phyloP scores from a whole-genome alignment of 2,329 filamentous ascomycete species.

The Fusarium sp. region DNA sequence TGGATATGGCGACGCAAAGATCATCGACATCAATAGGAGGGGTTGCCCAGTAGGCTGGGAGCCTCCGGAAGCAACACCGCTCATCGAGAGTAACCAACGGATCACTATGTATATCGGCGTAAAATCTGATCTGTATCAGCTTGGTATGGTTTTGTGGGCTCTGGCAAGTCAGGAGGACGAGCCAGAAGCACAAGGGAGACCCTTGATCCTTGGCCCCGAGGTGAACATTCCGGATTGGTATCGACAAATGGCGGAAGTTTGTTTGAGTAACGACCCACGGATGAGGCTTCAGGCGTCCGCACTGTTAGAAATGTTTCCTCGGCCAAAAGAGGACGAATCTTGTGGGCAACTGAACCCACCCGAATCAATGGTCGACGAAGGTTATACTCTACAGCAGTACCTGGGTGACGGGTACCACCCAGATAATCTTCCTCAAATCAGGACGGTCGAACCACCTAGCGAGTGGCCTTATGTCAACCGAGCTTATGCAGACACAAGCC shows the following conservation, averaged over 20 bases:
- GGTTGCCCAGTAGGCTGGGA: conserved; percentile 99
- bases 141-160: conserved; percentile 97
- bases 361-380: conserved; percentile 58
- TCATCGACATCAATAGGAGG: conserved; percentile 97
- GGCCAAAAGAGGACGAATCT: conserved; percentile 20
- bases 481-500: conserved; percentile 53
- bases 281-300: conserved; percentile 78
- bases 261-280: conserved; percentile 80
- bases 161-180: conserved; percentile 90
- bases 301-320: conserved; percentile 77
- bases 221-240: conserved; percentile 83
- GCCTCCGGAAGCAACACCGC: conserved; percentile 86
- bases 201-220: conserved; percentile 71
- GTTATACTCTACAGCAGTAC: conserved; percentile 56
- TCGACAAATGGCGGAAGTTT: conserved; percentile 78
- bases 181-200: conserved; percentile 82
- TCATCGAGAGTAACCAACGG: conserved; percentile 89
- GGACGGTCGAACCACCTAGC: conserved; percentile 56
- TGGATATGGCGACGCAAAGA: conserved; percentile 84
- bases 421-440: conserved; percentile 54
- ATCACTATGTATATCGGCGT: conserved; percentile 98
- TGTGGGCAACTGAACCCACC: conserved; percentile 45
- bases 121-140: conserved; percentile 95
- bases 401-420: conserved; percentile 53
- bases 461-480: conserved; percentile 60